Percentiles rank a stretch among this genome's conserved stretches.
phyloP scores from a whole-genome alignment of 352 stramenopile genomes.

The Phytophthora hybrid region DNA sequence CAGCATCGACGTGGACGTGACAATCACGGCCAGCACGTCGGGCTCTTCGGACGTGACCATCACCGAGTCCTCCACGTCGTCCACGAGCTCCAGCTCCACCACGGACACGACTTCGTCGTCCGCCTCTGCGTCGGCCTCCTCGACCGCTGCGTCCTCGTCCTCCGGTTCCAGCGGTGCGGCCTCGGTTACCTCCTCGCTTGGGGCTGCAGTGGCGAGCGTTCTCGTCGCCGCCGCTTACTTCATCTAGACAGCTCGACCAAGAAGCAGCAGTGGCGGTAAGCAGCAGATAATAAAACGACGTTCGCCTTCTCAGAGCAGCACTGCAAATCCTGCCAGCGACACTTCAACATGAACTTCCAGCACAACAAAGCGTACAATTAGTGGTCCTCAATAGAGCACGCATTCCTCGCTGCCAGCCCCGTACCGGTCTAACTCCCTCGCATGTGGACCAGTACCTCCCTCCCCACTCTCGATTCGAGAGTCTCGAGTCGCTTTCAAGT shows the following conservation, averaged over 20 bases:
- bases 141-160: slow-evolving; percentile 24
- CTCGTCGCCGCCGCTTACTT: slow-evolving; percentile 22
- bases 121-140: slow-evolving; percentile 17
- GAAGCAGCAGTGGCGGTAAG: not conserved
- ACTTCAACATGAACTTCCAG: slow-evolving; percentile 1
- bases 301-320: not conserved
- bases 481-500: too few species aligned
- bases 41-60: slow-evolving; percentile 19
- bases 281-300: slow-evolving; percentile 18
- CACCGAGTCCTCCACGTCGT: slow-evolving; percentile 15
- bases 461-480: too few species aligned
- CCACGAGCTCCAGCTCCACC: slow-evolving; percentile 22
- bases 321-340: too few species aligned
- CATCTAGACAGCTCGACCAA: slow-evolving; percentile 17
- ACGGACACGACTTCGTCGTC: slow-evolving; percentile 16
- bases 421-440: too few species aligned
- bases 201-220: slow-evolving; percentile 7
- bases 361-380: not conserved
- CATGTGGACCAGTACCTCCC: too few species aligned
- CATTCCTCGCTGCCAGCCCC: too few species aligned
- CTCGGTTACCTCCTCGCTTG: slow-evolving; percentile 17
- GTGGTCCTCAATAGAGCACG: too few species aligned
- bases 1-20: slow-evolving; percentile 25
- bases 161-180: slow-evolving; percentile 28
- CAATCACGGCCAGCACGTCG: slow-evolving; percentile 24